Conservation (phyloP, 1,284 basidiomycete species). For the Rugiboletus extremiorientalis region DNA sequence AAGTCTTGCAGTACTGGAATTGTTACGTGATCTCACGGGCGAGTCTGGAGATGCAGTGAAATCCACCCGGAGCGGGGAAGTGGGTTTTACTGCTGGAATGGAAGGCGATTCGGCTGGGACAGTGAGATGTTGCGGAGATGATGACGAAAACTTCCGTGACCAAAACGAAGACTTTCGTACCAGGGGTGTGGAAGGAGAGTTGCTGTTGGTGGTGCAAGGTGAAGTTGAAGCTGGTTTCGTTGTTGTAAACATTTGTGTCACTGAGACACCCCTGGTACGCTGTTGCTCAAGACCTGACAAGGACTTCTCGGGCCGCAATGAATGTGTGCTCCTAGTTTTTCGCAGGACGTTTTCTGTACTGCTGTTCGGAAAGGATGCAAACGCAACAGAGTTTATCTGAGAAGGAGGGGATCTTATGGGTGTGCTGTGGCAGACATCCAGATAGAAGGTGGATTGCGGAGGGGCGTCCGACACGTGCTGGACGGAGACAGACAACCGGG, state of each 20-base stretch:
- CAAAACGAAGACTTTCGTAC: slow-evolving; percentile 58
- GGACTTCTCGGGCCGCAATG: slow-evolving; percentile 14
- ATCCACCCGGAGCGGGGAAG: slow-evolving; percentile 54
- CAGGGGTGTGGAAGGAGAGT: slow-evolving; percentile 38
- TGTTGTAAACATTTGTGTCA: slow-evolving; percentile 42
- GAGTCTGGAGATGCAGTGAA: slow-evolving; percentile 28
- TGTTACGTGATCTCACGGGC: slow-evolving; percentile 23
- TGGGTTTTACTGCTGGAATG: slow-evolving; percentile 49
- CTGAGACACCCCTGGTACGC: slow-evolving; percentile 43
- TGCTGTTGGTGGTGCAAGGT: slow-evolving; percentile 11
- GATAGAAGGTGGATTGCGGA: slow-evolving; percentile 17
- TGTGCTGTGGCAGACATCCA: slow-evolving; percentile 25
- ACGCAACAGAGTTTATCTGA: slow-evolving; percentile 24
- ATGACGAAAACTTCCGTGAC: slow-evolving; percentile 39
- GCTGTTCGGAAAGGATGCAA: slow-evolving; percentile 17
- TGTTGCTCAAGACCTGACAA: slow-evolving; percentile 32
- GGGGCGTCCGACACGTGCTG: slow-evolving; percentile 15
- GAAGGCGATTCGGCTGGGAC: slow-evolving; percentile 35
- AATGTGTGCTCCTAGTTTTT: slow-evolving; percentile 27
- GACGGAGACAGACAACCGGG: slow-evolving; percentile 19
- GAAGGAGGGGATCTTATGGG: slow-evolving; percentile 15
- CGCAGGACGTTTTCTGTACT: slow-evolving; percentile 23
- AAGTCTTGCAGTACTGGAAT: slow-evolving; percentile 39
- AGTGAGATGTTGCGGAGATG: slow-evolving; percentile 20
- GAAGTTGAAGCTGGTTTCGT: slow-evolving; percentile 43